Conservation (phyloP, 371 early-diverging fungal species). For the Encephalitozoon intestinalis region DNA sequence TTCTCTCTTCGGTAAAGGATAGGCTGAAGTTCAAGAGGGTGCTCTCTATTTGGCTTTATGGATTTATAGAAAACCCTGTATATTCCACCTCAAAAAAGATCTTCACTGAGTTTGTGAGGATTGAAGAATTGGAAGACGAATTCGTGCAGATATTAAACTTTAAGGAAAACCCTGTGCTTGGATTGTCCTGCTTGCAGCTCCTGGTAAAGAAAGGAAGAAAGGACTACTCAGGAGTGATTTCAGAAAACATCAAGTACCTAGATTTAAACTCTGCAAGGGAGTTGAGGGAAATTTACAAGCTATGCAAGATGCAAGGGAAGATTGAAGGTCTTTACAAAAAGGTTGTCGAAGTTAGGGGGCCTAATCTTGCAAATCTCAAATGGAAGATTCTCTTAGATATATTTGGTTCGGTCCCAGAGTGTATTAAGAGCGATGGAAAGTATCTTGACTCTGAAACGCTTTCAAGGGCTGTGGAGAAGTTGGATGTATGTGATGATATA, state of each 20-base stretch:
- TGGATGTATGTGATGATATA: not conserved
- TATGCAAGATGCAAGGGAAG: not conserved
- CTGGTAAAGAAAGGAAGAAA: conserved; percentile 1
- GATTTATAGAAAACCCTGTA: conserved; percentile 13
- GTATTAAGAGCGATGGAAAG: not conserved
- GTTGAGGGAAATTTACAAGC: not conserved
- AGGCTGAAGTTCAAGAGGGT: not conserved
- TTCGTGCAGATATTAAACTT: conserved; percentile 11
- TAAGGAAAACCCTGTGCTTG: not conserved
- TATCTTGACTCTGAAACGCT: conserved; percentile 6
- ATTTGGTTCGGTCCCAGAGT: not conserved
- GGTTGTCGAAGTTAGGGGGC: not conserved
- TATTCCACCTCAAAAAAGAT: not conserved
- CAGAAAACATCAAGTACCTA: not conserved
- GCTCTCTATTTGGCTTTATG: conserved; percentile 2
- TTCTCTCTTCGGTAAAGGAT: not conserved
- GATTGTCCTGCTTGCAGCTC: not conserved
- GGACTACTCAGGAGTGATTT: not conserved
- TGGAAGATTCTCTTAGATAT: conserved; percentile 5
- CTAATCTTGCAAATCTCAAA: not conserved
- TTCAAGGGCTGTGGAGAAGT: not conserved
- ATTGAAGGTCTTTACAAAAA: not conserved
- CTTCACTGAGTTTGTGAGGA: conserved; percentile 8
- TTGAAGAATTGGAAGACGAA: not conserved
- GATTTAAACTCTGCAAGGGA: not conserved